Evolutionary conservation across 1,284 basidiomycete genomes (phyloP), one percentile per base, ranked within the genome.

Genomic region (Ceratobasidium sp.): DNA sequence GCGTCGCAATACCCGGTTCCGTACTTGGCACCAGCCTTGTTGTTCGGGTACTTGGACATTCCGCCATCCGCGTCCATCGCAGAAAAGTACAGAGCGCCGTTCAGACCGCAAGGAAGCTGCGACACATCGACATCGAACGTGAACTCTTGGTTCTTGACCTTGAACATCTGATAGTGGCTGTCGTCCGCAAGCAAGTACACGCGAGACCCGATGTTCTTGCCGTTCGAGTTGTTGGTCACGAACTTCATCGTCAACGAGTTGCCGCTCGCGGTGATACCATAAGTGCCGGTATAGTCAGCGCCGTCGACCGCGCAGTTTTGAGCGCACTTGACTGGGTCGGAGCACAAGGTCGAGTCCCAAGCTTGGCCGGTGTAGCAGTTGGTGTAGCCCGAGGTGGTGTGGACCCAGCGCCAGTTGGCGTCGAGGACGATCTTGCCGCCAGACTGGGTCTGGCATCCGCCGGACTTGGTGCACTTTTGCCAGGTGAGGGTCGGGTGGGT

Each of bases 181-280:
- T 62, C 62, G 73, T 48, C n/a, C 35, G 57, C 73, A 30, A 76
- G 12, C 59, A 76, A 20, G 33, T 76, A 76, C 5, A 76, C 73
- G 7, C 73, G 35, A 27, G 73, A 73, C 27, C 27, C 89, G 82
- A 89, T 83, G 84, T 90, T 90, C 80, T 89, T 16, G 41, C 41
- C 83, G 84, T 89, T 89, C 80, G 80, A 83, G 79, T 82, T 80
- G 87, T 89, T 79, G 96, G 93, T 83, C 84, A 88, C 41, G 95
- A 97, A 77, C 89, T 97, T 46, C 91, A 94, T 76, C 94, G 94
- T 91, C 79, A 81, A 91, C 87, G 2, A 82, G 81, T 86, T 85
- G 78, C 87, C 87, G 77, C 80, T 83, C 62, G 87, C 83, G 57
- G 86, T 87, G 83, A 89, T 85, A 80, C 86, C 86, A 79, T 87